phyloP scores from a whole-genome alignment of 352 stramenopile genomes.

The Saprolegnia diclina region DNA sequence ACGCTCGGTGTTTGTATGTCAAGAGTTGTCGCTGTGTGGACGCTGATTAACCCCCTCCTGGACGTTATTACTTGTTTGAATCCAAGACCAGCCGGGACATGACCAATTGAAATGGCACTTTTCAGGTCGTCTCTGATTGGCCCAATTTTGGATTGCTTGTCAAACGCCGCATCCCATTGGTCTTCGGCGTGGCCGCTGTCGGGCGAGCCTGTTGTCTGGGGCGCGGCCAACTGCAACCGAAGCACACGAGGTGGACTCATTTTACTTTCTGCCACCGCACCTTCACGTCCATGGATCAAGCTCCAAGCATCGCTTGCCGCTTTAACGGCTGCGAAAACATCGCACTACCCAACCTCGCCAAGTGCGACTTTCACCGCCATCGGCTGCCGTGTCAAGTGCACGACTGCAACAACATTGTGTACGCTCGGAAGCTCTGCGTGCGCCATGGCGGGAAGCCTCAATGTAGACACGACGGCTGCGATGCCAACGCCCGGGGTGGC shows the following conservation, averaged over 20 bases:
- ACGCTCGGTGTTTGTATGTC: background rate
- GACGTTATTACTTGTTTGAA: background rate
- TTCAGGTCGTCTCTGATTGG: background rate
- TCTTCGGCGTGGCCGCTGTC: no score
- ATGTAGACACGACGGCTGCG: slow-evolving; percentile 11
- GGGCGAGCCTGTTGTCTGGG: no score
- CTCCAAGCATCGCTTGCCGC: background rate
- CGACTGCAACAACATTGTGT: slow-evolving; percentile 24
- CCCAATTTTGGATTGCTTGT: background rate
- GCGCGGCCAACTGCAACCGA: background rate
- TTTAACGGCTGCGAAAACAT: slow-evolving; percentile 26
- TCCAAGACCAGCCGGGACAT: background rate
- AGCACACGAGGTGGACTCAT: background rate
- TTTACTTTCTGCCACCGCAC: no score
- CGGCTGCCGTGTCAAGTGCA: background rate
- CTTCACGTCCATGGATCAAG: no score
- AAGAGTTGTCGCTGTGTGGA: background rate
- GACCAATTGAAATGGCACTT: background rate
- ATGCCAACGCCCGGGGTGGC: slow-evolving; percentile 67
- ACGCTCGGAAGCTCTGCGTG: slow-evolving; percentile 14
- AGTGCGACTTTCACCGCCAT: slow-evolving; percentile 24
- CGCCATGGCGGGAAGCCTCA: slow-evolving; percentile 16
- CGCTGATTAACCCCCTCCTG: background rate
- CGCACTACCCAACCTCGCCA: slow-evolving; percentile 12
- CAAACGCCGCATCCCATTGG: background rate